Evolutionary conservation across 441 rosid species (phyloP), one percentile per base, ranked within the genome.

Genomic region (Lepidium campestre): DNA sequence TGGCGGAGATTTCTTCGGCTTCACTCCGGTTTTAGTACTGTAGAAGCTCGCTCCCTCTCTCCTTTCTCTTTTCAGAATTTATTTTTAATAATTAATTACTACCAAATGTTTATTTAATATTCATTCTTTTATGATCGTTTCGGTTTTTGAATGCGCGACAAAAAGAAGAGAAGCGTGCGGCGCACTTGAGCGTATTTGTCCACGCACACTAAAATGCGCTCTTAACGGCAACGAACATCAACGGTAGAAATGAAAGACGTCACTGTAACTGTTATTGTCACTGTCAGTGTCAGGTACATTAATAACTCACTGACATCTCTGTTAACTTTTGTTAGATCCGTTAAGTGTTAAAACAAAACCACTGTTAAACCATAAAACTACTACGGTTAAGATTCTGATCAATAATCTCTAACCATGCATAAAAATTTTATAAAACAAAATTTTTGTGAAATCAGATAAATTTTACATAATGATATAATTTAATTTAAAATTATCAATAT

Each of bases 1-100:
- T 70, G 81, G 80, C 80, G 73, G 85, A 70, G 83, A 75, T 65
- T 47, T 77, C 80, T 79, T 80, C 77, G 75, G 78, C 53, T 83
- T 75, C 78, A 75, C 78, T 75, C 77, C 10, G 77, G 54, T 58
- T 66, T 49, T 70, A 62, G 82, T 73, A 65, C 75, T 57, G 61
- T 45, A 57, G 68, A 61, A 71, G 85, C 77, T 71, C 70, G n/a
- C 68, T 37, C 9, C 18, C 6, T 18, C 55, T 57, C 15, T 50
- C 54, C 15, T 56, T 53, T 55, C 64, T 36, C 22, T 31, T 59
- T 61, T 32, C 23, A 44, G 55, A 49, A 64, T 57, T 42, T 49
- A 42, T 42, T n/a, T 17, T 10, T 36, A 65, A 52, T 49, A 37
- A 48, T 45, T 23, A 6, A 23, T 53, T 63, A 29, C 9, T 14